These are phyloP conservation scores for Porphyrellus cyaneotinctus DNA, from an alignment of 768 basidiomycete genomes.

Conservation along the genomic window DNA sequence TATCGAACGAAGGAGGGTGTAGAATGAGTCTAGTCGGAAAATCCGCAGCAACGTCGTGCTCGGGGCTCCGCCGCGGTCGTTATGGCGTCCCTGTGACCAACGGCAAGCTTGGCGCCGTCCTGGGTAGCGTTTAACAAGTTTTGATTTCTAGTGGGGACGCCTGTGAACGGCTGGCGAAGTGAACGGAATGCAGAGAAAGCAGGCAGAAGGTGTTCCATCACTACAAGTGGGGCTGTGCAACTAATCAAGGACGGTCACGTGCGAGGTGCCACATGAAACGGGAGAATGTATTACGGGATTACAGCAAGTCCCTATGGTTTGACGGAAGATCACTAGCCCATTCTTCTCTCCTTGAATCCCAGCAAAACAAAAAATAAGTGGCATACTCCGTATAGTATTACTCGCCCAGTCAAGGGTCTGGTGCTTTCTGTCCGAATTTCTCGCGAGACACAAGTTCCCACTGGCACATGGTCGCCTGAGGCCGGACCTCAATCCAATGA, in stretches of 20 bases:
- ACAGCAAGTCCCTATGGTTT: too few relatives aligned
- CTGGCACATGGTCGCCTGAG: too few relatives aligned
- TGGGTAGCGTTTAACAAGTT: background rate
- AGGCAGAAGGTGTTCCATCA: slow-evolving; percentile 1
- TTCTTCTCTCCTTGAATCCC: too few relatives aligned
- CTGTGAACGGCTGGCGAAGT: slow-evolving; percentile 1
- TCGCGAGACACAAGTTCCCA: too few relatives aligned
- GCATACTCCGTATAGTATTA: background rate
- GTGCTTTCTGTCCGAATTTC: too few relatives aligned
- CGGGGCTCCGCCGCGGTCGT: slow-evolving; percentile 10
- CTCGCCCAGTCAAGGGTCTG: background rate
- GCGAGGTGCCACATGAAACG: background rate
- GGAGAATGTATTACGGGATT: too few relatives aligned
- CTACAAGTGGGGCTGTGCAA: slow-evolving; percentile 20
- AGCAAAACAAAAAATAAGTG: too few relatives aligned
- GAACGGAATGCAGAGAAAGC: slow-evolving; percentile 5
- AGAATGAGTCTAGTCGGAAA: slow-evolving; percentile 25
- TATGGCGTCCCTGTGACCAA: slow-evolving; percentile 2
- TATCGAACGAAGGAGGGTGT: slow-evolving; percentile 2
- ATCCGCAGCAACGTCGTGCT: slow-evolving; percentile 21
- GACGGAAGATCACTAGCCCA: too few relatives aligned
- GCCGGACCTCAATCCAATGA: slow-evolving; percentile 53
- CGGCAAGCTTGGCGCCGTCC: slow-evolving; percentile 1
- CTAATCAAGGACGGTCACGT: slow-evolving; percentile 21
- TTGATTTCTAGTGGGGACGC: background rate